These are phyloP conservation scores for Xylariaceae sp. DNA, from an alignment of 2,329 filamentous ascomycete species.

Conservation along the genomic window DNA sequence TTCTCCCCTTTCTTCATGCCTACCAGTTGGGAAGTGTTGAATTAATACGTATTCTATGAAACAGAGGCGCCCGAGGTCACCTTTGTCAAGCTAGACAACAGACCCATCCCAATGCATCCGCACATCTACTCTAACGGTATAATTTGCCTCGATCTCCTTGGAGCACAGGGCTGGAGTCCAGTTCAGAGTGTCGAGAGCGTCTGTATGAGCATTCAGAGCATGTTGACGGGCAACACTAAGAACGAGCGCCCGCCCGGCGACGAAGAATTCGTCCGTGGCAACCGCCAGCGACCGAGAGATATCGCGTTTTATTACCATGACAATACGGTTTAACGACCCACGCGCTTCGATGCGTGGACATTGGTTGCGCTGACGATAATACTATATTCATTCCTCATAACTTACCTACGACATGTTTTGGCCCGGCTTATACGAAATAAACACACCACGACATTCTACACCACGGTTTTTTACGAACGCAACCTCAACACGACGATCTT, in stretches of 20 bases:
- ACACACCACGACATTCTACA: background rate
- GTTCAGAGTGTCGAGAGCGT: constrained; percentile 97
- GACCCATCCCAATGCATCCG: constrained; percentile 84
- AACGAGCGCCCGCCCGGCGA: constrained; percentile 88
- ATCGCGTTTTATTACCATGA: constrained; percentile 95
- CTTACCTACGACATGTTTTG: no score
- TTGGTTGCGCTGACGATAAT: background rate
- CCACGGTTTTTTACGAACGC: background rate
- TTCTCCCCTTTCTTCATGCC: background rate
- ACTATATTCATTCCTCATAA: background rate
- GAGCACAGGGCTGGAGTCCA: constrained; percentile 84
- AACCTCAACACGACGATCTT: background rate
- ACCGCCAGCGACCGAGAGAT: constrained; percentile 74
- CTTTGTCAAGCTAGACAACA: constrained; percentile 63
- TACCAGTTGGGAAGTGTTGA: background rate
- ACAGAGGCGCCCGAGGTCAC: constrained; percentile 91
- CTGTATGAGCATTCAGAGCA: constrained; percentile 95
- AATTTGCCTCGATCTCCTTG: constrained; percentile 92
- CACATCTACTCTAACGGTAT: constrained; percentile 99
- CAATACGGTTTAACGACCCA: constrained; percentile 57
- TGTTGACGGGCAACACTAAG: constrained; percentile 92
- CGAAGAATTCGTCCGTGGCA: constrained; percentile 78
- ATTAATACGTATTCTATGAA: constrained; percentile 12
- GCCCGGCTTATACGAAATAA: no score
- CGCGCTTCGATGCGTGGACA: background rate